phyloP scores from a whole-genome alignment of 345 rosid genomes.

The Trapa bicornis region DNA sequence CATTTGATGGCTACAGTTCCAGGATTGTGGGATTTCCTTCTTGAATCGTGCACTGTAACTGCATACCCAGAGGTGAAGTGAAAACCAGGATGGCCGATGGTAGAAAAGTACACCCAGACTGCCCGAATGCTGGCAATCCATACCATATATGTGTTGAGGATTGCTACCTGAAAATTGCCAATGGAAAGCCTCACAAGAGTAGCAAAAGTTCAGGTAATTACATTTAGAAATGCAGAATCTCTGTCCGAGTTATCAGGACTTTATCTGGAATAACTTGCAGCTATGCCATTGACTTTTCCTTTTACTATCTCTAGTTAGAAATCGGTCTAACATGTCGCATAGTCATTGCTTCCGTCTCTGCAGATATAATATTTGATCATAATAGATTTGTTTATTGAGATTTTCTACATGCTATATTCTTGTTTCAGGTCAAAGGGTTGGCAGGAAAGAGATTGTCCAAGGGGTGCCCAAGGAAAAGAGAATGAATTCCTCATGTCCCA shows the following conservation, averaged over 20 bases:
- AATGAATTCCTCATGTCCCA: conserved; percentile 18
- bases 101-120: conserved; percentile 23
- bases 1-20: background rate
- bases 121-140: conserved; percentile 42
- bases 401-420: background rate
- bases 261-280: no score
- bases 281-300: background rate
- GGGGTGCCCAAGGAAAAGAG: conserved; percentile 15
- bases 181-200: conserved; percentile 11
- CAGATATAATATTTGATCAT: background rate
- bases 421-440: conserved; percentile 2
- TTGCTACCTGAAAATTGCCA: conserved; percentile 20
- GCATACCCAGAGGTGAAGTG: conserved; percentile 7
- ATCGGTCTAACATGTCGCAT: background rate
- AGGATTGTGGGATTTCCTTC: background rate
- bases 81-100: conserved; percentile 19
- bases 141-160: conserved; percentile 41
- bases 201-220: conserved; percentile 1
- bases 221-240: background rate
- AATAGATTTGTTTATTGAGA: background rate
- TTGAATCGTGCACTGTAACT: background rate
- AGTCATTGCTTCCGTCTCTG: background rate
- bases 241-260: background rate
- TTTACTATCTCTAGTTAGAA: background rate
- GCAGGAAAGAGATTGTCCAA: conserved; percentile 2